Percentiles rank a stretch among this genome's conserved stretches.
Conservation (phyloP, 1,284 basidiomycete genomes). For the Microbotryum silenes-acaulis region DNA sequence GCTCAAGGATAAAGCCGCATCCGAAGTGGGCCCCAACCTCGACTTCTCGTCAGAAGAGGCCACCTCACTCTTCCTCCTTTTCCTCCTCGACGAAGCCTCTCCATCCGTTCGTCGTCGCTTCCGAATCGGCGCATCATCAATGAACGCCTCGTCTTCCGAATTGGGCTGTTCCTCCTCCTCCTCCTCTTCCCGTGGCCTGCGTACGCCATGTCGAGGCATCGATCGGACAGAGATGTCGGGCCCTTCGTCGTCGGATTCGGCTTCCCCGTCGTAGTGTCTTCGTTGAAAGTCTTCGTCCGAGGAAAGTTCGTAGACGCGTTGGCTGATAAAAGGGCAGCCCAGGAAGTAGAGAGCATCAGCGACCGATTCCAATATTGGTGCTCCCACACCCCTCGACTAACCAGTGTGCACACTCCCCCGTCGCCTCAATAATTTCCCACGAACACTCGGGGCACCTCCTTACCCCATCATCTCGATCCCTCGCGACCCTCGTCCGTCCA, state of each 20-base stretch:
- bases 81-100: too few relatives aligned
- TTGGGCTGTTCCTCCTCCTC: neutral
- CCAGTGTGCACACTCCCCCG: neutral
- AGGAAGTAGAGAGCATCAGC: neutral
- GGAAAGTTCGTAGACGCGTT: neutral
- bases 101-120: neutral
- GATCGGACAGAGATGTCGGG: neutral
- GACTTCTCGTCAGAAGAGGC: too few relatives aligned
- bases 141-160: slow-evolving; percentile 1
- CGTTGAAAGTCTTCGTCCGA: neutral
- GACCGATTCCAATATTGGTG: neutral
- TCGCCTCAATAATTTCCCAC: slow-evolving; percentile 1
- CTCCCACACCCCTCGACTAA: neutral
- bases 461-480: slow-evolving; percentile 1
- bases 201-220: neutral
- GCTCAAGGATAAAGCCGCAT: too few relatives aligned
- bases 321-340: neutral
- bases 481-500: neutral
- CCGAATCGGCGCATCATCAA: neutral
- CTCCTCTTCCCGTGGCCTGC: neutral
- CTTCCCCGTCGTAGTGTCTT: neutral
- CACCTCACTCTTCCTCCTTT: too few relatives aligned
- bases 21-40: too few relatives aligned
- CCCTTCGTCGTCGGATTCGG: neutral
- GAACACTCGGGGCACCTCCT: neutral